A percentile compares a stretch with the other conserved stretches of the same genome.
Conservation (phyloP, 306 rosid species). For the Parietaria judaica region DNA sequence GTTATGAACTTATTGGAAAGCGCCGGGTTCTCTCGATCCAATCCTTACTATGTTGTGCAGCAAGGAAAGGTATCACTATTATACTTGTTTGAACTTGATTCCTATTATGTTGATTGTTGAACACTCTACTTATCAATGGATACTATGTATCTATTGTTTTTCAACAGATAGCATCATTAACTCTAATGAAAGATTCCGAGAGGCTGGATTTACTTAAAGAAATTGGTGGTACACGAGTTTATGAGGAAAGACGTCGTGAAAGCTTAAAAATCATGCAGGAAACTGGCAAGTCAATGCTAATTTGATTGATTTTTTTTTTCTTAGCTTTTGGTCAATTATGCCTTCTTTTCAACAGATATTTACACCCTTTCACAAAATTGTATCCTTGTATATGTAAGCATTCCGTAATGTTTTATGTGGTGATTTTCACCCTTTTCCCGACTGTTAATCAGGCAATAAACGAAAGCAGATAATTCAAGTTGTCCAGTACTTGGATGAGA, state of each 20-base stretch:
- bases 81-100: constrained; percentile 17
- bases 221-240: constrained; percentile 97
- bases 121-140: not conserved
- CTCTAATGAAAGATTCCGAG: constrained; percentile 97
- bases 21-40: constrained; percentile 99
- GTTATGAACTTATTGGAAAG: constrained; percentile 98
- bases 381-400: not conserved
- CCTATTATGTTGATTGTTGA: constrained; percentile 6
- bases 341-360: no score
- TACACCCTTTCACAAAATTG: not conserved
- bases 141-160: constrained; percentile 10
- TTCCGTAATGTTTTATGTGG: not conserved
- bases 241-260: constrained; percentile 96
- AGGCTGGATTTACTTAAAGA: constrained; percentile 87
- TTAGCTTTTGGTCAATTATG: not conserved
- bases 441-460: constrained; percentile 60
- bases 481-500: constrained; percentile 93
- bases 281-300: constrained; percentile 49
- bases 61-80: constrained; percentile 79
- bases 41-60: constrained; percentile 98
- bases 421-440: no score
- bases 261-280: constrained; percentile 98
- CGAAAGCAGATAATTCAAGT: constrained; percentile 96
- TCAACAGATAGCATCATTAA: constrained; percentile 73
- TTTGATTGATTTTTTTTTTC: not conserved